Percentiles rank a stretch among this genome's conserved stretches.
Evolutionary conservation across 2,329 filamentous ascomycete species (phyloP).

Genomic region (Sporothrix curviconia): DNA sequence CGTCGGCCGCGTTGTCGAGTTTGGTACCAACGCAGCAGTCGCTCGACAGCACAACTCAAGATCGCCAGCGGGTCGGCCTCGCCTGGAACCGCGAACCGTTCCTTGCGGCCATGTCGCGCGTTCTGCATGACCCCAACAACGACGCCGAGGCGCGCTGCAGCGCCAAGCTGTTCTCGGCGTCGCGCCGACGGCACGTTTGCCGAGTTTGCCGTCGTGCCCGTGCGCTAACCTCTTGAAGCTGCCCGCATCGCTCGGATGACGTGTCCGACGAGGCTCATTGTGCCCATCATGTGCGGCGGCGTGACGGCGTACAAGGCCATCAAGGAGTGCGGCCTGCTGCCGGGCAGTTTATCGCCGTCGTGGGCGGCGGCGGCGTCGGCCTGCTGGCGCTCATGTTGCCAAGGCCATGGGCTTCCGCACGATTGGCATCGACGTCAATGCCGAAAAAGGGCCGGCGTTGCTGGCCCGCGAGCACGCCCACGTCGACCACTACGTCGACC

Average conservation of each 20-base stretch:
- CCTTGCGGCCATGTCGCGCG: conserved; percentile 31
- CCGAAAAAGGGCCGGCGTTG: conserved; percentile 25
- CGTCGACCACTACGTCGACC: conserved; percentile 34
- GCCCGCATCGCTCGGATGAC: conserved; percentile 24
- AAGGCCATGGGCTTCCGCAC: conserved; percentile 37
- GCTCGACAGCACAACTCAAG: conserved; percentile 21
- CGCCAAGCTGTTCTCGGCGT: conserved; percentile 27
- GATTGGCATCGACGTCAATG: conserved; percentile 33
- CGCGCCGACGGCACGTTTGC: conserved; percentile 34
- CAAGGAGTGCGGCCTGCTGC: conserved; percentile 26
- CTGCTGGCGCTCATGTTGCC: conserved; percentile 33
- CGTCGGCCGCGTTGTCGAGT: conserved; percentile 32
- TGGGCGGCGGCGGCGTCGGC: conserved; percentile 35
- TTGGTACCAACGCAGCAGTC: conserved; percentile 30
- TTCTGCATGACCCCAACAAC: conserved; percentile 23
- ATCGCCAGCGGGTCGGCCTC: conserved; percentile 32
- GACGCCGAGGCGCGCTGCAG: conserved; percentile 33
- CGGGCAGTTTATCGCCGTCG: conserved; percentile 33
- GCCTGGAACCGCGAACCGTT: conserved; percentile 33
- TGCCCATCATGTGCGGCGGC: conserved; percentile 37
- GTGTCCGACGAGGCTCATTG: conserved; percentile 31
- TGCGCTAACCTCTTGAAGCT: conserved; percentile 29
- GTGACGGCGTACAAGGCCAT: conserved; percentile 38
- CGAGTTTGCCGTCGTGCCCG: conserved; percentile 32
- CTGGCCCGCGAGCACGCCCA: conserved; percentile 23